phyloP scores from a whole-genome alignment of 75 land plant species.

The Adiantum capillusveneris region DNA sequence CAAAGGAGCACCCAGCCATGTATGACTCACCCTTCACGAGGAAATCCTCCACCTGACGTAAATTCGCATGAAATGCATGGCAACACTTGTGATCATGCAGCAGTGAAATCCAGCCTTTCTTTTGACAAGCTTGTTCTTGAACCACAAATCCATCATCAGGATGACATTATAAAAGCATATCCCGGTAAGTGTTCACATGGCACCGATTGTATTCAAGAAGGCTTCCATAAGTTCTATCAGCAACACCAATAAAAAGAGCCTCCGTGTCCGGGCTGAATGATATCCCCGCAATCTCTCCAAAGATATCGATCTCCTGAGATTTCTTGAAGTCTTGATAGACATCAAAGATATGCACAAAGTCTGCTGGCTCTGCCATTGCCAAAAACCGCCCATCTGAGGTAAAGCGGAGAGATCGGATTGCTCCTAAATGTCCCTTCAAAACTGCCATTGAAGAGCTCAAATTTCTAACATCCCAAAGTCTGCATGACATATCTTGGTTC shows the following conservation, averaged over 20 bases:
- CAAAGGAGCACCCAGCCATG: too few relatives aligned
- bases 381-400: conserved; percentile 81
- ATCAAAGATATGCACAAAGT: conserved; percentile 88
- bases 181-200: conserved; percentile 40
- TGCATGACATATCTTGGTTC: conserved; percentile 87
- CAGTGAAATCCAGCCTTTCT: too few relatives aligned
- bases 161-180: conserved; percentile 11
- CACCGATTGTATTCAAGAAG: conserved; percentile 76
- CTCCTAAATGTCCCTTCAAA: conserved; percentile 87
- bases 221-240: conserved; percentile 95
- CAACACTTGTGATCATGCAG: too few relatives aligned
- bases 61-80: too few relatives aligned
- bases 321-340: conserved; percentile 43
- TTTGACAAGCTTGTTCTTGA: too few relatives aligned
- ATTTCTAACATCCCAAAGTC: conserved; percentile 94
- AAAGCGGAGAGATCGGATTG: conserved; percentile 84
- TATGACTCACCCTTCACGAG: too few relatives aligned
- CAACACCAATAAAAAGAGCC: conserved; percentile 83
- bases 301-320: conserved; percentile 88
- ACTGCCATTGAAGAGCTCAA: conserved; percentile 64
- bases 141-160: too few relatives aligned
- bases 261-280: conserved; percentile 92
- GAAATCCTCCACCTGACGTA: too few relatives aligned
- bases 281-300: conserved; percentile 96
- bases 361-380: conserved; percentile 99